A percentile compares a stretch with the other conserved stretches of the same genome.
Evolutionary conservation across 2,329 filamentous ascomycete species (phyloP).

Genomic region (Trichophaea hybrida): DNA sequence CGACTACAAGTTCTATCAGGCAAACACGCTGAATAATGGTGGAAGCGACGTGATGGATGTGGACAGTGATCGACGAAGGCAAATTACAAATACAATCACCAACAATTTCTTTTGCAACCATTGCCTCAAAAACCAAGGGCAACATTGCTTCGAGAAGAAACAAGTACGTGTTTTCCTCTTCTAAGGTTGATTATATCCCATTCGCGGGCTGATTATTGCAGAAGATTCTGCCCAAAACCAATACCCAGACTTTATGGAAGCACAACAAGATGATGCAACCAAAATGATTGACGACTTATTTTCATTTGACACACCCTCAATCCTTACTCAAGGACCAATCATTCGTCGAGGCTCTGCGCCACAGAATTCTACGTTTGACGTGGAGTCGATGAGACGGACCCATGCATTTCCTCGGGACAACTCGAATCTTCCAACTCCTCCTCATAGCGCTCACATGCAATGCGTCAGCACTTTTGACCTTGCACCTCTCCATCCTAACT

Average conservation of each 20-base stretch:
- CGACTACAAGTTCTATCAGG: conserved; percentile 10
- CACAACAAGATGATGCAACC: conserved; percentile 11
- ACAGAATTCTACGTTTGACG: neutral
- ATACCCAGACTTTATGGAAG: conserved; percentile 12
- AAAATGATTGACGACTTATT: conserved; percentile 20
- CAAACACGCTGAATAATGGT: conserved; percentile 10
- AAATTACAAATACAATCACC: conserved; percentile 6
- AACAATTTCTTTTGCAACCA: conserved; percentile 10
- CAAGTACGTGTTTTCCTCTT: conserved; percentile 12
- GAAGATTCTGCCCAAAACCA: conserved; percentile 19
- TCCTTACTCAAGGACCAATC: neutral
- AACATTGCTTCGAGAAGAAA: conserved; percentile 8
- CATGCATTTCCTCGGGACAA: neutral
- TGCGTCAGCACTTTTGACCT: conserved; percentile 26
- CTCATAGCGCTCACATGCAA: conserved; percentile 4
- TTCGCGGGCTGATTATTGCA: conserved; percentile 2
- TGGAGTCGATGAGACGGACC: neutral
- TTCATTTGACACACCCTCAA: conserved; percentile 3
- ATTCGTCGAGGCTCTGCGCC: neutral
- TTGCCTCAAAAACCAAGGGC: conserved; percentile 14
- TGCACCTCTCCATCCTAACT: conserved; percentile 24
- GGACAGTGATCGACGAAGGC: conserved; percentile 10
- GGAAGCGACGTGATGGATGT: conserved; percentile 11
- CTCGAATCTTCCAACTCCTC: neutral
- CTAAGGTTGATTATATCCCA: conserved; percentile 15